These are phyloP conservation scores for Penicillium brevicompactum DNA, from an alignment of 2,329 filamentous ascomycete species.

Conservation along the genomic window DNA sequence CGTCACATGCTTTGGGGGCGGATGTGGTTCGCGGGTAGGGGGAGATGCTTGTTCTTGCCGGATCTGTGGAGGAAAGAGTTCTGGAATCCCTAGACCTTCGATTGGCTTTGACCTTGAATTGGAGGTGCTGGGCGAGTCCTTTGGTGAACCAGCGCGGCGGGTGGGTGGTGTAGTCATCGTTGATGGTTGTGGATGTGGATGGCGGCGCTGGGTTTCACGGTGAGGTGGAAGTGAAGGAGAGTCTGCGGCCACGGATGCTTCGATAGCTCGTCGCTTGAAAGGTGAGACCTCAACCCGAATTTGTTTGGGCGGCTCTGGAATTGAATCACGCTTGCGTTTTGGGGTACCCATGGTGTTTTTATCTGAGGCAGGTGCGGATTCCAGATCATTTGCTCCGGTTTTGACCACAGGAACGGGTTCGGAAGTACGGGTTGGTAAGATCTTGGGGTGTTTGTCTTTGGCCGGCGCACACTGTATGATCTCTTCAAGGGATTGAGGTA, in stretches of 20 bases:
- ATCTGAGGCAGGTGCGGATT: not conserved
- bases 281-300: not conserved
- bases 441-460: slow-evolving; percentile 2
- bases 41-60: not conserved
- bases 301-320: not conserved
- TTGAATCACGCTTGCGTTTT: slow-evolving; percentile 28
- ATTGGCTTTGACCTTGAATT: not conserved
- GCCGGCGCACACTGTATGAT: not conserved
- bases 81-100: slow-evolving; percentile 3
- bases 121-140: not conserved
- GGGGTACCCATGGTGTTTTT: slow-evolving; percentile 1
- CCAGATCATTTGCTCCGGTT: not conserved
- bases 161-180: not conserved
- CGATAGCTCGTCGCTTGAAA: slow-evolving; percentile 13
- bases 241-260: not conserved
- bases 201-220: not conserved
- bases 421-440: slow-evolving; percentile 5
- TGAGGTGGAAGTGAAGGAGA: not conserved
- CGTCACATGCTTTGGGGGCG: not conserved
- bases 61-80: not conserved
- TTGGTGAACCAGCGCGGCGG: not conserved
- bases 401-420: not conserved
- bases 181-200: not conserved
- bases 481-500: not conserved
- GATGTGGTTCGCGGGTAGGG: not conserved